Evolutionary conservation across 768 basidiomycete species (phyloP).

Genomic region (Amanita pallidorosea): DNA sequence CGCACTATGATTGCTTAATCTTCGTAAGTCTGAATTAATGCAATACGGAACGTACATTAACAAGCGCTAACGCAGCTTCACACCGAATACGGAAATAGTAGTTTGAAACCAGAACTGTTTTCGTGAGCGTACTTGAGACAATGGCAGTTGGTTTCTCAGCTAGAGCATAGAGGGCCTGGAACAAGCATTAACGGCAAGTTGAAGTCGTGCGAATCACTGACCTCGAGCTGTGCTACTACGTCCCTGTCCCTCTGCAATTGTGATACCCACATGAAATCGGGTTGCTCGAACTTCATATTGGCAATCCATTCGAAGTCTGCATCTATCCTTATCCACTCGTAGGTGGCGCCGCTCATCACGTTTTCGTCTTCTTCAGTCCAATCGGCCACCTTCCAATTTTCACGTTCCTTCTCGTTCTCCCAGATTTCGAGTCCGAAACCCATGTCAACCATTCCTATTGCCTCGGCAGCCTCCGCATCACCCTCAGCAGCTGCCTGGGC

Average conservation of each 20-base stretch:
- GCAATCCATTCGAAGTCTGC: slow-evolving; percentile 99
- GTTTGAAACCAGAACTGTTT: slow-evolving; percentile 88
- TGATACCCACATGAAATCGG: slow-evolving; percentile 98
- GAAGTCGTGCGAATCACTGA: slow-evolving; percentile 21
- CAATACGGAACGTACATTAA: slow-evolving; percentile 45
- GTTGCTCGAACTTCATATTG: slow-evolving; percentile 85
- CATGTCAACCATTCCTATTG: slow-evolving; percentile 90
- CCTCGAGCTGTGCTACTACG: slow-evolving; percentile 95
- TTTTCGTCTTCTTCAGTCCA: slow-evolving; percentile 97
- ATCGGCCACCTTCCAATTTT: slow-evolving; percentile 94
- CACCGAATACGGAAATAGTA: slow-evolving; percentile 95
- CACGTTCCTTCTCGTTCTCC: slow-evolving; percentile 90
- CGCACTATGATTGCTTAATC: slow-evolving; percentile 46
- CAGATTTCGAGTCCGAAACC: slow-evolving; percentile 89
- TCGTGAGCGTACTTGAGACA: slow-evolving; percentile 85
- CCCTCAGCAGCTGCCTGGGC: slow-evolving; percentile 90
- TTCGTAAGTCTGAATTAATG: neutral
- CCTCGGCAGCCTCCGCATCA: slow-evolving; percentile 84
- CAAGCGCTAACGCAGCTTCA: slow-evolving; percentile 82
- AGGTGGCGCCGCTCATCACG: slow-evolving; percentile 89
- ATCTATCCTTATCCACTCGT: slow-evolving; percentile 99
- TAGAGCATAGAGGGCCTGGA: slow-evolving; percentile 83
- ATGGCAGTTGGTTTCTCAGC: slow-evolving; percentile 73
- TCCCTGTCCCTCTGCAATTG: slow-evolving; percentile 93
- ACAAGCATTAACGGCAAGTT: neutral